A percentile compares a stretch with the other conserved stretches of the same genome.
These are phyloP conservation scores for Crithidia expoeki DNA, from an alignment of 208 protist species.

Conservation along the genomic window DNA sequence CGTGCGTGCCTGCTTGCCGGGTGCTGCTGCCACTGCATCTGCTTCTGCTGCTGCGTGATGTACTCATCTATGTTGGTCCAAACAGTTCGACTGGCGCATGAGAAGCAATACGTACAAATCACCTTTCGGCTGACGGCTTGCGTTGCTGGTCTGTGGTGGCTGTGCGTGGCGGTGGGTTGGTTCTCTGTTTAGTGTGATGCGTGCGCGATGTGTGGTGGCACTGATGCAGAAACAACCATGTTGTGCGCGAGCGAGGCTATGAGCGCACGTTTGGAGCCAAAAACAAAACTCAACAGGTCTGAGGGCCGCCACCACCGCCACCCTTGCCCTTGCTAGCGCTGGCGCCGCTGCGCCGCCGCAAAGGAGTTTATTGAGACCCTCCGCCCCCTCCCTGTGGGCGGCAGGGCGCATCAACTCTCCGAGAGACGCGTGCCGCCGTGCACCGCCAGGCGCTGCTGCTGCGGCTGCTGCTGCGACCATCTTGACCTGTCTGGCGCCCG, in stretches of 20 bases:
- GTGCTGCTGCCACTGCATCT: too few relatives aligned
- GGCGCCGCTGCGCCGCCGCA: not conserved
- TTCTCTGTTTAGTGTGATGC: not conserved
- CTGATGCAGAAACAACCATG: slow-evolving; percentile 22
- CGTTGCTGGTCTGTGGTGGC: not conserved
- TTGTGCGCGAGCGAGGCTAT: slow-evolving; percentile 27
- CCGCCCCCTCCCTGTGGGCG: too few relatives aligned
- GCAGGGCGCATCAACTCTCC: too few relatives aligned
- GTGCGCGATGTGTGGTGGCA: too few relatives aligned
- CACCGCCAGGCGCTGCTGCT: too few relatives aligned
- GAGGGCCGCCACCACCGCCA: not conserved
- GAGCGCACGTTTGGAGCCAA: slow-evolving; percentile 33
- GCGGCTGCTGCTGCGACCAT: too few relatives aligned
- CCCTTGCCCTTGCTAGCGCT: not conserved
- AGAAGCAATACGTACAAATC: slow-evolving; percentile 26
- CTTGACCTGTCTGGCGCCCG: too few relatives aligned
- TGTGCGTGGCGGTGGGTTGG: not conserved
- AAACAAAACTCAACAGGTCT: slow-evolving; percentile 38
- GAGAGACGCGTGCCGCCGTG: too few relatives aligned
- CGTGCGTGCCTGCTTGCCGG: too few relatives aligned
- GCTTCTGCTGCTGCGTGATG: too few relatives aligned
- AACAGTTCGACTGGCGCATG: slow-evolving; percentile 28
- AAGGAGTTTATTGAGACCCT: slow-evolving; percentile 27
- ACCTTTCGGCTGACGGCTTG: slow-evolving; percentile 1
- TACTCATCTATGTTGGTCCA: slow-evolving; percentile 32